Base-by-base conservation (phyloP, 495 filamentous ascomycete genomes). In the Aspergillus egyptiacus region DNA sequence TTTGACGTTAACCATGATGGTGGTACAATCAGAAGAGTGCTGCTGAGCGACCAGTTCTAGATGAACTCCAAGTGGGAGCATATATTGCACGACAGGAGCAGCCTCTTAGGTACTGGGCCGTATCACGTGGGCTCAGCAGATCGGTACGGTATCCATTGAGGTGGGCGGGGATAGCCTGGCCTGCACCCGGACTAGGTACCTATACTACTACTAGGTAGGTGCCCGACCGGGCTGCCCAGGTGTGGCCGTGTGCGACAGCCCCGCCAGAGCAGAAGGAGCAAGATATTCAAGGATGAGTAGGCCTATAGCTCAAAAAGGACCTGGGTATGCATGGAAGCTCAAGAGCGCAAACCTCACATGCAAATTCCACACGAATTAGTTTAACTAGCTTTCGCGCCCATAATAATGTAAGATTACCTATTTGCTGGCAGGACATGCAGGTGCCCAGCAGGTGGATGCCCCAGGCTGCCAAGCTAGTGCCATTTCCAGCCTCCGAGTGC, bases 1-100 rank as follows among this genome's bases (percentile, higher is more conserved):
- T 39, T 78, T 67, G 53, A 90, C 76, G 54, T 81, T 76, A 23
- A 89, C 84, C 83, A 89, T 88, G 17, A 44, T 44, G 41, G 18
- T n/a, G 18, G 28, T 19, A 19, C 32, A 19, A 31, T 31, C 9
- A 10, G 28, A 27, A 27, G n/a, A n/a, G n/a, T n/a, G n/a, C n/a
- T n/a, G n/a, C n/a, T n/a, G n/a, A n/a, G n/a, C 33, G 18, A 35
- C 4, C 15, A 35, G 8, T 15, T 17, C n/a, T 6, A 35, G 10
- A 10, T 9, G 40, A 30, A 43, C 25, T 43, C 25, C 40, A 31
- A 43, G 27, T 6, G 17, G 14, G 40, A 28, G 19, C 20, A 19
- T 31, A 43, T 17, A 17, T 31, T 5, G 40, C 31, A 20, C 35
- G 17, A 22, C 35, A 37, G 27, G 9, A 13, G 27, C 40, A 20